Conservation (phyloP, 73 alveolate species). For the Stentor roeselii region DNA sequence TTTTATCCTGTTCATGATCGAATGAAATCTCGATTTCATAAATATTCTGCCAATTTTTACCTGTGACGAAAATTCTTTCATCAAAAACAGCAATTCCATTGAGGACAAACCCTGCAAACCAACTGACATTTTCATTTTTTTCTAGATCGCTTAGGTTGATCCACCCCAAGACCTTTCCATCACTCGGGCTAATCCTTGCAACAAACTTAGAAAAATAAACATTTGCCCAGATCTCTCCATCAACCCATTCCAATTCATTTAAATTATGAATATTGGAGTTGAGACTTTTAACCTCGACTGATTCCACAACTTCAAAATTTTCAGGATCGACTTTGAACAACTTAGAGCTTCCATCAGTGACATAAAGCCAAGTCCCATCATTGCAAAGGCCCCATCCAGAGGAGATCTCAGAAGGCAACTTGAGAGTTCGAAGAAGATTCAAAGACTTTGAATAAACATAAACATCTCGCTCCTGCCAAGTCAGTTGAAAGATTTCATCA, state of each 20-base stretch:
- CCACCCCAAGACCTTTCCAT: constrained; percentile 25
- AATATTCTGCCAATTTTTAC: constrained; percentile 46
- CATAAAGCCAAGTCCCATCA: constrained; percentile 42
- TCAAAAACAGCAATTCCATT: constrained; percentile 49
- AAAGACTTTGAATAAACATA: constrained; percentile 28
- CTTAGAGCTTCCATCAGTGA: constrained; percentile 39
- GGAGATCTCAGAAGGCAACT: constrained; percentile 25
- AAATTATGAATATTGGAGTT: neutral
- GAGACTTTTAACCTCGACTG: constrained; percentile 12
- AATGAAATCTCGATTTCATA: constrained; percentile 33
- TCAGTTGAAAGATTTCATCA: constrained; percentile 33
- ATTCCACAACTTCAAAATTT: constrained; percentile 14
- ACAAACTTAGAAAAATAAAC: constrained; percentile 26
- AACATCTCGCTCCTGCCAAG: constrained; percentile 44
- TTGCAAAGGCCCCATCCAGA: constrained; percentile 58
- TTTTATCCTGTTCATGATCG: too few relatives aligned
- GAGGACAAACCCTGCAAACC: constrained; percentile 34
- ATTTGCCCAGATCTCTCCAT: constrained; percentile 42
- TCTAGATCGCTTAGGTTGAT: constrained; percentile 29
- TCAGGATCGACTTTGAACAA: constrained; percentile 30
- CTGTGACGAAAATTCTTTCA: constrained; percentile 35
- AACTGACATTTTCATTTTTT: constrained; percentile 16
- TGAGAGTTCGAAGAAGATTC: neutral
- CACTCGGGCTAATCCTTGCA: constrained; percentile 28
- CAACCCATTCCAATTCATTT: constrained; percentile 45